Base-by-base conservation (phyloP, 139 green algal genomes). In the Chlamydomonas incerta region DNA sequence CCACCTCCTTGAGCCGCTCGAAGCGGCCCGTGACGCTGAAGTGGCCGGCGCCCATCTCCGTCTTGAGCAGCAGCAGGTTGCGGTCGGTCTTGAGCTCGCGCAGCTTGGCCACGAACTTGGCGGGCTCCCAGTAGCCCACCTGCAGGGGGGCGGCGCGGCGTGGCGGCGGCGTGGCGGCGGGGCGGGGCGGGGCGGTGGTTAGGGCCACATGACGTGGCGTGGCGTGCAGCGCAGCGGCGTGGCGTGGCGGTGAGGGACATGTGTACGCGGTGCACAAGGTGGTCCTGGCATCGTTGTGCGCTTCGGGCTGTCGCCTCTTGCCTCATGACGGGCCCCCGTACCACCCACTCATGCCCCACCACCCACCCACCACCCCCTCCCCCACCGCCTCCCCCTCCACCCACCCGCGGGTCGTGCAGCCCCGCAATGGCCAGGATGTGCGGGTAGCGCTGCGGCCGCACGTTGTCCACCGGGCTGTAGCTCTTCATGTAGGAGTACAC, bases 391-490 rank as follows among this genome's bases (percentile, higher is more conserved):
- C 41, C 41, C 41, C 6, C 8, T 50, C 5, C 18, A 66, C 77
- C 47, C 24, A 86, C 96, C 23, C 96, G 92, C 0, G 95, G 95
- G 90, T 99, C 97, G 84, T 97, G 90, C 74, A 98, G 87, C 14
- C 96, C 96, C 1, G 91, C 91, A 6, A 95, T 97, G 31, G 96
- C 95, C 28, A 98, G 89, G 33, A 99, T 92, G 89, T 97, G 72
- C 3, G 97, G 97, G 87, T 99, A 98, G 1, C 18, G 76, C 57
- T 91, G 88, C 4, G 70, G 29, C 50, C 60, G 75, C 13, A 98
- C 88, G 88, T 99, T 99, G 86, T 99, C 97, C 31, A 98, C 89
- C 1, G 97, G 97, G n/a, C 88, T 94, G 90, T 99, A 99, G 23
- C 58, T 89, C 90, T 94, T 94, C 89, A 99, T 98, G 90, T 96